Conservation (phyloP, 352 stramenopile species). For the Phytophthora cryptogea region DNA sequence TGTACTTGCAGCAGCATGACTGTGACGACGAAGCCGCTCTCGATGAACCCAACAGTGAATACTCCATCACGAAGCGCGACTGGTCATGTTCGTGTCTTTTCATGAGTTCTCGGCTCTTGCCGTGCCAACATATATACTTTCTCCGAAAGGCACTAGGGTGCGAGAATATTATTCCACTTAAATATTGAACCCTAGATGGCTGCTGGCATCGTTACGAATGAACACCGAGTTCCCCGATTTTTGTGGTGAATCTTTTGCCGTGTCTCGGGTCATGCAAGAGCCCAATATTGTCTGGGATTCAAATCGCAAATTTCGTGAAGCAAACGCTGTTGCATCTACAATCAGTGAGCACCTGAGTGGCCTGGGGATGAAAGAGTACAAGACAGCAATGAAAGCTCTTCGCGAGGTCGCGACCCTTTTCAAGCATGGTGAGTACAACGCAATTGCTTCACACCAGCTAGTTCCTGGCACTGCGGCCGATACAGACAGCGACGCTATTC, state of each 20-base stretch:
- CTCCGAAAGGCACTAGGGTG: conserved; percentile 13
- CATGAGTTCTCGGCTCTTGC: conserved; percentile 14
- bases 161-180: conserved; percentile 21
- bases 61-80: conserved; percentile 9
- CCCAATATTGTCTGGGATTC: conserved; percentile 9
- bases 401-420: conserved; percentile 4
- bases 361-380: conserved; percentile 18
- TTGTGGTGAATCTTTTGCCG: conserved; percentile 1
- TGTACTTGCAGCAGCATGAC: conserved; percentile 12
- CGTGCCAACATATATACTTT: conserved; percentile 23
- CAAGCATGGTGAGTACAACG: conserved; percentile 12
- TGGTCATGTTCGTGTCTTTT: conserved; percentile 33
- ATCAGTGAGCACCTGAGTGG: conserved; percentile 20
- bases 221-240: not conserved
- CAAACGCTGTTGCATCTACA: conserved; percentile 2
- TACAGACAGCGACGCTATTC: too few species aligned
- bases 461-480: too few species aligned
- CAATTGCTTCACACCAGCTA: not conserved
- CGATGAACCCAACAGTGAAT: conserved; percentile 22
- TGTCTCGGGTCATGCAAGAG: not conserved
- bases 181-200: conserved; percentile 14
- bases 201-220: conserved; percentile 11
- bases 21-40: conserved; percentile 1
- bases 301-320: conserved; percentile 17
- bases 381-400: not conserved